Evolutionary conservation across 352 stramenopile genomes (phyloP).

Genomic region (Halophytophthora batemanensis): DNA sequence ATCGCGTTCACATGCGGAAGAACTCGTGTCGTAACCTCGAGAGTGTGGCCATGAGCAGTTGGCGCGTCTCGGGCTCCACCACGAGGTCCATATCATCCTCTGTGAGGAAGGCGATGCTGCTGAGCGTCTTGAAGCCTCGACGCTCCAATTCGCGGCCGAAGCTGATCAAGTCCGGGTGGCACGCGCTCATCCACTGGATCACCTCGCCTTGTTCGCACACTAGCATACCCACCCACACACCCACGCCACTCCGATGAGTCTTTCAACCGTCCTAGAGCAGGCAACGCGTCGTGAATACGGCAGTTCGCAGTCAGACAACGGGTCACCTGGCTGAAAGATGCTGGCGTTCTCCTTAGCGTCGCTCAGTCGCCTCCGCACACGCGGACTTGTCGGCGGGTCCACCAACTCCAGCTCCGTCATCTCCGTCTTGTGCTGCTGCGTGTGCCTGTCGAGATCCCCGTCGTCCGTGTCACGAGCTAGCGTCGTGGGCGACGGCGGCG

Average conservation of each 20-base stretch:
- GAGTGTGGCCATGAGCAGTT: slow-evolving; percentile 63
- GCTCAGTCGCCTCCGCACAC: slow-evolving; percentile 66
- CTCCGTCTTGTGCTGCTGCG: slow-evolving; percentile 17
- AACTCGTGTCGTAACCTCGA: slow-evolving; percentile 71
- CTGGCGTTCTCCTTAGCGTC: slow-evolving; percentile 76
- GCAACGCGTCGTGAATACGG: too few species aligned
- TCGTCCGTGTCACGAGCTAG: slow-evolving; percentile 11
- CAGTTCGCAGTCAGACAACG: too few species aligned
- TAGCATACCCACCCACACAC: slow-evolving; percentile 16
- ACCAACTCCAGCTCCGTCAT: slow-evolving; percentile 14
- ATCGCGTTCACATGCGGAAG: slow-evolving; percentile 70
- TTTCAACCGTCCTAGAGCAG: background rate
- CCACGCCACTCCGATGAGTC: background rate
- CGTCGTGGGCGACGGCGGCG: slow-evolving; percentile 9
- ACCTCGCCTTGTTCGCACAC: slow-evolving; percentile 80
- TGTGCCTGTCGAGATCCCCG: slow-evolving; percentile 18
- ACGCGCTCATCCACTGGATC: slow-evolving; percentile 84
- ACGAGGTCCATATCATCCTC: slow-evolving; percentile 57
- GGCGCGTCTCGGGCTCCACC: slow-evolving; percentile 27
- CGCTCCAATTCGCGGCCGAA: slow-evolving; percentile 61
- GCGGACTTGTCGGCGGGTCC: slow-evolving; percentile 37
- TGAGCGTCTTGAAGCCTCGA: slow-evolving; percentile 66
- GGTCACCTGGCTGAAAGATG: slow-evolving; percentile 63
- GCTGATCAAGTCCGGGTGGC: slow-evolving; percentile 53
- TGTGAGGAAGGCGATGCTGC: slow-evolving; percentile 80